Conservation (phyloP, 2,329 filamentous ascomycete species). For the Davidsoniella virescens region DNA sequence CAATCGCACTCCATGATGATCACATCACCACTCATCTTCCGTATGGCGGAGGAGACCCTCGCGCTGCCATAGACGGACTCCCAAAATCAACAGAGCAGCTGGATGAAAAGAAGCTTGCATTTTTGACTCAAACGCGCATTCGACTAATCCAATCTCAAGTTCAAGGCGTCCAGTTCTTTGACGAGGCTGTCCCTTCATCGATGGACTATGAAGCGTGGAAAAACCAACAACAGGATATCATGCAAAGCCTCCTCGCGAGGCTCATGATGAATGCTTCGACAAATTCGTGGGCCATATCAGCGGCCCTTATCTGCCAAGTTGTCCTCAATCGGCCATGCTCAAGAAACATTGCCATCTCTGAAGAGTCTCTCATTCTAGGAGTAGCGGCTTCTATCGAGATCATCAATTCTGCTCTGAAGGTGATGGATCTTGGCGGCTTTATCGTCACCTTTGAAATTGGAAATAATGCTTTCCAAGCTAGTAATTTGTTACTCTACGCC, state of each 20-base stretch:
- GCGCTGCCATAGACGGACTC: background rate
- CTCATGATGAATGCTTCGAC: background rate
- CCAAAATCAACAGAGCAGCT: background rate
- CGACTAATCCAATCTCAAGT: slow-evolving; percentile 9
- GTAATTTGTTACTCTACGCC: slow-evolving; percentile 5
- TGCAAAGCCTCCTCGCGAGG: background rate
- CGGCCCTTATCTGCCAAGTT: background rate
- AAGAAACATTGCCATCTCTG: slow-evolving; percentile 4
- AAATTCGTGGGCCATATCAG: background rate
- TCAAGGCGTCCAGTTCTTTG: slow-evolving; percentile 4
- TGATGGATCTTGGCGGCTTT: slow-evolving; percentile 1
- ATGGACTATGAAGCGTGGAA: slow-evolving; percentile 2
- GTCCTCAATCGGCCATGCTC: slow-evolving; percentile 8
- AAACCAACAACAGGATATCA: background rate
- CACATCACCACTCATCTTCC: slow-evolving; percentile 9
- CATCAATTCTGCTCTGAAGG: background rate
- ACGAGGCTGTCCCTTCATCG: background rate
- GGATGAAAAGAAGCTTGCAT: background rate
- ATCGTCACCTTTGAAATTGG: slow-evolving; percentile 5
- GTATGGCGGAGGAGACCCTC: background rate
- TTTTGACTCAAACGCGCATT: slow-evolving; percentile 4
- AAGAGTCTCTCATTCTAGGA: background rate
- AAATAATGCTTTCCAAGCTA: slow-evolving; percentile 8
- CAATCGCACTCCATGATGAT: slow-evolving; percentile 8
- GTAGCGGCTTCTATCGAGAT: background rate